phyloP scores from a whole-genome alignment of 139 green algal species.

The Tetradesmus lagerheimii region DNA sequence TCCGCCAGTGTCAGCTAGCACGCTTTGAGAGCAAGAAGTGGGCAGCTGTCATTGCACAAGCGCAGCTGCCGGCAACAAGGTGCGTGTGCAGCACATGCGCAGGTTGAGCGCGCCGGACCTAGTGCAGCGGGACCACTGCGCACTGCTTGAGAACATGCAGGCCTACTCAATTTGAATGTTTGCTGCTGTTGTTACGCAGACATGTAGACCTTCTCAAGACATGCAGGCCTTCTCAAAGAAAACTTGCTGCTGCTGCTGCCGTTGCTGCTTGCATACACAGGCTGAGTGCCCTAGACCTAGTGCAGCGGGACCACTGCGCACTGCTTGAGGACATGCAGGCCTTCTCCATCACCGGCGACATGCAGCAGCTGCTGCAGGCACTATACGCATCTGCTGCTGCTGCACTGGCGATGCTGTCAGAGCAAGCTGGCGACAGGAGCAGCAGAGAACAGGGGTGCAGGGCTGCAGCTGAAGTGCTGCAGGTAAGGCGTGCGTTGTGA shows the following conservation, averaged over 20 bases:
- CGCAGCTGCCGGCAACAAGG: conserved; percentile 35
- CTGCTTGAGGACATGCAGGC: neutral
- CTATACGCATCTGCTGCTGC: conserved; percentile 29
- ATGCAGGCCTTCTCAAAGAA: no score
- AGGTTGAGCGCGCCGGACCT: neutral
- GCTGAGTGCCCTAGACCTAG: conserved; percentile 25
- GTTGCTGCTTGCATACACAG: neutral
- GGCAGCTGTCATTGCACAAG: neutral
- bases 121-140: neutral
- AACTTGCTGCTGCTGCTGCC: conserved; percentile 15
- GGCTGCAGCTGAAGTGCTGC: neutral
- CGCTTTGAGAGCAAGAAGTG: neutral
- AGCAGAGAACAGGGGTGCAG: neutral
- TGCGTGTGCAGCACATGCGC: neutral
- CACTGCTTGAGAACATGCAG: no score
- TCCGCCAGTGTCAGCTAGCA: no score
- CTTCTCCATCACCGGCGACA: neutral
- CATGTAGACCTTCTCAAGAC: no score
- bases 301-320: neutral
- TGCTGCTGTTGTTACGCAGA: neutral
- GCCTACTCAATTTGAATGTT: no score
- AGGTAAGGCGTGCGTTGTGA: no score
- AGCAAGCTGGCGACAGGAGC: neutral
- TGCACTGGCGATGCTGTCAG: conserved; percentile 21
- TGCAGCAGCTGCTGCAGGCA: neutral